Base-by-base conservation (phyloP, 257 asterid species). In the Nicotiana tabacum region DNA sequence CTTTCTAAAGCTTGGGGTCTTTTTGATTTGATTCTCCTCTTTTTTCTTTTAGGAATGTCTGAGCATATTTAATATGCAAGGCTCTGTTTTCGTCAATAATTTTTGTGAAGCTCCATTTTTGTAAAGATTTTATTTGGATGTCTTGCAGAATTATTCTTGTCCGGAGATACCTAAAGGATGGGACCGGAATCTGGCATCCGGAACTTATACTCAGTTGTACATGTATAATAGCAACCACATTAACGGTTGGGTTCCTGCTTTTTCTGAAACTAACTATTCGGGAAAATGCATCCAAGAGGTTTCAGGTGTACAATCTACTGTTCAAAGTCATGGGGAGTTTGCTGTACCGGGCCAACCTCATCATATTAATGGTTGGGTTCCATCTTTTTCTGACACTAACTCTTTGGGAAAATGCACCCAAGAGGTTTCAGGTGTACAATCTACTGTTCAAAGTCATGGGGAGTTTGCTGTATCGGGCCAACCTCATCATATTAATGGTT, bases 111-210 rank as follows among this genome's bases (percentile, higher is more conserved):
- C 66, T 60, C 66, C 66, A 60, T n/a, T 60, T 68, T 60, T 68
- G 16, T 57, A 37, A 21, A 67, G 70, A 48, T 69, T 87, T 48
- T 2, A 66, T 66, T 27, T 77, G 82, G n/a, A 7, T 43, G 5
- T 82, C 29, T 85, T 88, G 92, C 91, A 94, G 97, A 88, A 86
- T 65, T 72, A 70, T 69, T 60, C 58, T 80, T 53, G 82, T 87
- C 32, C 61, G 86, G 94, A 90, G 83, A 89, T 53, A 81, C 43
- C 83, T 81, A 81, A 87, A 16, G 81, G 85, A 80, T 66, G 87
- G 84, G 84, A 81, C 12, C 82, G 86, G 83, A 83, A 39, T 66
- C 77, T 77, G 72, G 77, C 77, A 35, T 70, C 57, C 13, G 87
- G 82, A 80, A 78, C 82, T 62, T 84, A 66, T 62, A 82, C 62